Evolutionary conservation across 805 yeast species (phyloP).

Genomic region (Hanseniaspora thailandica): DNA sequence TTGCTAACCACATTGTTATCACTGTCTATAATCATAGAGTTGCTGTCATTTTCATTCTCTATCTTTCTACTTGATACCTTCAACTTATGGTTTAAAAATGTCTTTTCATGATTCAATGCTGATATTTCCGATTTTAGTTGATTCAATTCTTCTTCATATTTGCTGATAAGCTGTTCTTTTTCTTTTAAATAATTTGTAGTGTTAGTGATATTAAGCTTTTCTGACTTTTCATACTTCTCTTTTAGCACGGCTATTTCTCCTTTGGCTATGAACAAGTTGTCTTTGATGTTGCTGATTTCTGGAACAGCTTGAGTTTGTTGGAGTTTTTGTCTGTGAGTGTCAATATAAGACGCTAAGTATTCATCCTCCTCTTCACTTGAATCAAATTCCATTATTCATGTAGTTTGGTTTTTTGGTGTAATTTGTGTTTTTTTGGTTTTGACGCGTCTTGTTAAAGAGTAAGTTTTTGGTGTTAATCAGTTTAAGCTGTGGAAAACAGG

Average conservation of each 20-base stretch:
- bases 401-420: not conserved
- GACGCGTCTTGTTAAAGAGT: not conserved
- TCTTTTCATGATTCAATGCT: constrained; percentile 42
- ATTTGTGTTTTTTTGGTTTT: too few relatives aligned
- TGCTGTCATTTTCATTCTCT: not conserved
- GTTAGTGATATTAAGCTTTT: constrained; percentile 33
- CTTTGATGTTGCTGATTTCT: constrained; percentile 18
- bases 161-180: constrained; percentile 22
- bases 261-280: constrained; percentile 40
- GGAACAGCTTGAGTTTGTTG: constrained; percentile 3
- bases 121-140: constrained; percentile 34
- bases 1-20: not conserved
- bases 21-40: not conserved
- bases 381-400: not conserved
- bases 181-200: constrained; percentile 24
- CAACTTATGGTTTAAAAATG: constrained; percentile 31
- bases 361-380: constrained; percentile 19
- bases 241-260: constrained; percentile 78
- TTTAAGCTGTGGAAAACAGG: too few relatives aligned
- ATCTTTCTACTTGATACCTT: constrained; percentile 6
- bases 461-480: too few relatives aligned
- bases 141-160: constrained; percentile 30
- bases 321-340: constrained; percentile 25
- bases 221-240: constrained; percentile 44
- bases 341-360: constrained; percentile 35